phyloP scores from a whole-genome alignment of 1,284 basidiomycete species.

The Peniophora sp. region DNA sequence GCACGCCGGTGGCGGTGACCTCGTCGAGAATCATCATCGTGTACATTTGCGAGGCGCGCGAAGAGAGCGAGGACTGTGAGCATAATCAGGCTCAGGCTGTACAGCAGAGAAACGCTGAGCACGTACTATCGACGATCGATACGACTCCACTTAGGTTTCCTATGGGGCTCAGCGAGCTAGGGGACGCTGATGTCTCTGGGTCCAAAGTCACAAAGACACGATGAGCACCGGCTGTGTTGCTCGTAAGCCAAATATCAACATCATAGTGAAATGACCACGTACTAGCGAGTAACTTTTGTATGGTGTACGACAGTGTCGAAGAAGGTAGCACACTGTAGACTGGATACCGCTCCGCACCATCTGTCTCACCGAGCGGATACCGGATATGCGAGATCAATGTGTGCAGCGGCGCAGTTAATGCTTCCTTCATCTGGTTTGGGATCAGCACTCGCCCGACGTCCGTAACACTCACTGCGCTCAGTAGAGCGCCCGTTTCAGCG shows the following conservation, averaged over 20 bases:
- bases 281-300: slow-evolving; percentile 76
- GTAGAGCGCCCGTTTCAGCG: slow-evolving; percentile 47
- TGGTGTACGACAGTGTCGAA: slow-evolving; percentile 55
- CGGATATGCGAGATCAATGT: slow-evolving; percentile 61
- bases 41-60: slow-evolving; percentile 60
- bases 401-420: slow-evolving; percentile 53
- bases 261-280: slow-evolving; percentile 19
- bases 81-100: background rate
- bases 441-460: slow-evolving; percentile 72
- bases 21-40: slow-evolving; percentile 61
- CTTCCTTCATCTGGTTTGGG: slow-evolving; percentile 67
- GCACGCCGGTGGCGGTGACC: slow-evolving; percentile 70
- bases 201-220: slow-evolving; percentile 69
- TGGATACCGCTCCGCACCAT: slow-evolving; percentile 68
- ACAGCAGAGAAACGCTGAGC: slow-evolving; percentile 2
- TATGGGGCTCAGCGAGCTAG: slow-evolving; percentile 14
- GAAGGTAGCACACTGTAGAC: slow-evolving; percentile 66
- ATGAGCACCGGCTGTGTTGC: slow-evolving; percentile 60
- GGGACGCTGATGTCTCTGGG: slow-evolving; percentile 27
- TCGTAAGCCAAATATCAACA: too few species aligned
- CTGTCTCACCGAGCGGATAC: slow-evolving; percentile 61
- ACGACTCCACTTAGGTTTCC: slow-evolving; percentile 63
- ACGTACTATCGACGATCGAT: slow-evolving; percentile 70
- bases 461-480: slow-evolving; percentile 72
- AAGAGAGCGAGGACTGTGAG: slow-evolving; percentile 62